Conservation (phyloP, 768 basidiomycete genomes). For the Tubosaeta brunneosetosa region DNA sequence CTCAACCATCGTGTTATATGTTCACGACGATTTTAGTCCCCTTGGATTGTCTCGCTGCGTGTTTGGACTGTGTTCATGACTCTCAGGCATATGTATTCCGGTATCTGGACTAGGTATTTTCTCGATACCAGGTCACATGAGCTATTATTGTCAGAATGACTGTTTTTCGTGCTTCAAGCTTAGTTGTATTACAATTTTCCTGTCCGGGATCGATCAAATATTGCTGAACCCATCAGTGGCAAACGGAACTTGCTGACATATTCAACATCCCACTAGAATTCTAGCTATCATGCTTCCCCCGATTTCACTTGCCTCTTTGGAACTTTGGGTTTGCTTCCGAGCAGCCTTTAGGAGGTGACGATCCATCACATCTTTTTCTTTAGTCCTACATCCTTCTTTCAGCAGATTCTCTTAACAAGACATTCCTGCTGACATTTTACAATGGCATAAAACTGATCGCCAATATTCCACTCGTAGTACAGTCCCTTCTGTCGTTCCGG, state of each 20-base stretch:
- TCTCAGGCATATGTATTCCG: not conserved
- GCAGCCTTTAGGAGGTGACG: too few relatives aligned
- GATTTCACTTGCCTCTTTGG: too few relatives aligned
- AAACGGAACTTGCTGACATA: too few relatives aligned
- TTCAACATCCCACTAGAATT: too few relatives aligned
- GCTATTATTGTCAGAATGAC: not conserved
- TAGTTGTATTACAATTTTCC: too few relatives aligned
- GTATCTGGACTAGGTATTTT: not conserved
- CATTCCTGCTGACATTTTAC: conserved; percentile 13
- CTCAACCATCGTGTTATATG: not conserved
- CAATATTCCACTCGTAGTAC: conserved; percentile 4
- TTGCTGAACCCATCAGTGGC: too few relatives aligned
- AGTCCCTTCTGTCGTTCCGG: too few relatives aligned
- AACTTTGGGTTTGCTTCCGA: too few relatives aligned
- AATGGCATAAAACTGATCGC: conserved; percentile 13
- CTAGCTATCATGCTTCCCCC: too few relatives aligned
- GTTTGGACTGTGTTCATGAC: not conserved
- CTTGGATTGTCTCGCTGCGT: not conserved
- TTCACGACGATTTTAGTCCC: not conserved
- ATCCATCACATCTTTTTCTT: too few relatives aligned
- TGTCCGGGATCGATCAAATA: not conserved
- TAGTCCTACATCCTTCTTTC: not conserved
- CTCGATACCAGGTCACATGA: not conserved
- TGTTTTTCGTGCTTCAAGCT: not conserved
- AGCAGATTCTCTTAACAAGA: conserved; percentile 10